Percentiles rank a stretch among this genome's conserved stretches.
These are phyloP conservation scores for Cenchrus purpureus DNA, from an alignment of 176 grass and related monocot genomes.

Conservation along the genomic window DNA sequence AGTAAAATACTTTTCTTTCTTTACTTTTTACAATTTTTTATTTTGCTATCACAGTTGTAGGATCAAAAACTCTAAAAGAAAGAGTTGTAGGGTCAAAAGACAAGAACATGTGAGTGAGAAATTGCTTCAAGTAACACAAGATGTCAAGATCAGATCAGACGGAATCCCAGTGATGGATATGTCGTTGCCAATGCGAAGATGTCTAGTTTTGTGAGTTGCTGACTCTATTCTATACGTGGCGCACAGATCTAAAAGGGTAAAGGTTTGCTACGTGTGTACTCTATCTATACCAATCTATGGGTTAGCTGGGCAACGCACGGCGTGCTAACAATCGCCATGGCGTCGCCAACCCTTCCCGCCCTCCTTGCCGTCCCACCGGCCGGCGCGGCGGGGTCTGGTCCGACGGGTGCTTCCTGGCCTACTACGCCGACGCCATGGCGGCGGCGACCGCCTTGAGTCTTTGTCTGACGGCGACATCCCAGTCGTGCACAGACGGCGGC, in stretches of 20 bases:
- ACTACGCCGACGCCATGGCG: not conserved
- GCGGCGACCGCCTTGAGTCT: not conserved
- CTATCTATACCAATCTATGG: too few relatives aligned
- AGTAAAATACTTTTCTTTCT: not conserved
- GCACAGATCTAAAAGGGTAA: too few relatives aligned
- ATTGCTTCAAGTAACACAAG: not conserved
- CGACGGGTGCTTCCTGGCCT: not conserved
- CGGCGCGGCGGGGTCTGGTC: not conserved
- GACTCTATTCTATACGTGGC: too few relatives aligned
- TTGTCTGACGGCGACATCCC: not conserved
- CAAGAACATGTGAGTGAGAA: not conserved
- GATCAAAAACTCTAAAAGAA: not conserved
- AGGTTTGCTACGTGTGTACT: too few relatives aligned
- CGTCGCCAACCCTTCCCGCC: too few relatives aligned
- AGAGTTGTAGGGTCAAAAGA: constrained; percentile 1
- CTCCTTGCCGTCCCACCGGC: not conserved
- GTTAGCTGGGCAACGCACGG: too few relatives aligned
- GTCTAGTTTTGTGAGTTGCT: not conserved
- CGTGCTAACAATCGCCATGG: too few relatives aligned
- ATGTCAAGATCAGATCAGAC: not conserved
- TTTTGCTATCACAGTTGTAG: not conserved
- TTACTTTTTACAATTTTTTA: not conserved
- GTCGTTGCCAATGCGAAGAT: not conserved
- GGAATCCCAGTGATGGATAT: not conserved
- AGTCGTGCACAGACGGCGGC: too few relatives aligned